Percentiles rank a stretch among this genome's conserved stretches.
These are phyloP conservation scores for Paraphaeosphaeria minitans DNA, from an alignment of 2,329 filamentous ascomycete species.

Conservation along the genomic window DNA sequence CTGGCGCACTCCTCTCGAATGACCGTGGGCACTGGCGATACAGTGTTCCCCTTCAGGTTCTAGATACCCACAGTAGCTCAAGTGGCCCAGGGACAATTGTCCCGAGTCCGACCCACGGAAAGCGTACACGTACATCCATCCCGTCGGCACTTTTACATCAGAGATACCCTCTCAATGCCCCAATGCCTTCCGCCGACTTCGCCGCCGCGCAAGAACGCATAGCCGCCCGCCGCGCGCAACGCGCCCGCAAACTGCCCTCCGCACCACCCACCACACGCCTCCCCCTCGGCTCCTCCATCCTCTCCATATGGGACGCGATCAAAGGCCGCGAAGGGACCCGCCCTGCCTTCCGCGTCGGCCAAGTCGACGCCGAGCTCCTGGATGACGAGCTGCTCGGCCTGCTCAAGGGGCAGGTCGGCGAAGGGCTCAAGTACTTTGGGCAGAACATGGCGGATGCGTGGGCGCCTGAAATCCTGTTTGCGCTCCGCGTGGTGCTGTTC, in stretches of 20 bases:
- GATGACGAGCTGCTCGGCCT: conserved; percentile 92
- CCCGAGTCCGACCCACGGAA: too few species aligned
- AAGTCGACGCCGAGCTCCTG: conserved; percentile 92
- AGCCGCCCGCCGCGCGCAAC: conserved; percentile 76
- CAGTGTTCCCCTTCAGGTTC: too few species aligned
- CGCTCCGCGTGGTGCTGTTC: conserved; percentile 79
- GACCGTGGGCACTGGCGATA: too few species aligned
- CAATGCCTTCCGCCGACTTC: conserved; percentile 67
- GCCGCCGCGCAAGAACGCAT: conserved; percentile 88
- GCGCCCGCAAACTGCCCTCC: conserved; percentile 67
- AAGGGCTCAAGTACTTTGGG: conserved; percentile 86
- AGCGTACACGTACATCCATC: too few species aligned
- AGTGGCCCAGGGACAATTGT: too few species aligned
- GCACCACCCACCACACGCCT: conserved; percentile 49
- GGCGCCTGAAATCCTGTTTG: conserved; percentile 81
- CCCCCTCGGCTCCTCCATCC: conserved; percentile 55
- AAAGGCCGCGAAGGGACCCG: conserved; percentile 77
- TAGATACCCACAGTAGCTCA: too few species aligned
- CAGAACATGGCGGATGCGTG: conserved; percentile 81
- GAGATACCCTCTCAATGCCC: conserved; percentile 19
- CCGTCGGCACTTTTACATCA: too few species aligned
- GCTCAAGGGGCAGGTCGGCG: conserved; percentile 82
- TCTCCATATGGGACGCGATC: conserved; percentile 71
- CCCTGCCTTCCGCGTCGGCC: conserved; percentile 89
- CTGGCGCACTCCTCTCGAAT: background rate